Evolutionary conservation across 1,284 basidiomycete species (phyloP), one percentile per base, ranked within the genome.

Genomic region (Erythrobasidium hasegawianum): DNA sequence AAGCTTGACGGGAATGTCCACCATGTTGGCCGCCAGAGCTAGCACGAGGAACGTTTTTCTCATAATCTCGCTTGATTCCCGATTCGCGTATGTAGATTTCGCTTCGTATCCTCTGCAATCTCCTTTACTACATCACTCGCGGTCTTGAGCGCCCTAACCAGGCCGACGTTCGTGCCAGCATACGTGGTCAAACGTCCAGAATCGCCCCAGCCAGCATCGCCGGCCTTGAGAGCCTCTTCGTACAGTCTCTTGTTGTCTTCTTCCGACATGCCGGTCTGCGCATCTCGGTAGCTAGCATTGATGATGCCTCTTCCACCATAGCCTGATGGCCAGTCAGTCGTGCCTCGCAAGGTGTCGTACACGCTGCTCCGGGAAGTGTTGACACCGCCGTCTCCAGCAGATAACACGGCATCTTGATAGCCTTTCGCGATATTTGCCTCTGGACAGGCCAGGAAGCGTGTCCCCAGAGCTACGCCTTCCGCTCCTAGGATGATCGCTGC

Each of bases 171-270:
- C 14, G 61, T 64, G 13, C 61, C 61, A n/a, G 61, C 61, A 29
- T 64, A 64, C 5, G 61, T 64, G 2, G 61, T 64, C 1, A 64
- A 40, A 7, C 61, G 27, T 8, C 61, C 61, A 20, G 38, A 11
- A n/a, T 29, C 43, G 14, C 61, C 61, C 61, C 61, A 64, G n/a
- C 61, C 61, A 26, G 53, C 29, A 16, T 64, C 61, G 24, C 61
- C 61, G 8, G 26, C 26, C 54, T 55, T n/a, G 38, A 64, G n/a
- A 18, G 61, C 61, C 7, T 33, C 40, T 40, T 64, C 53, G 29
- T 64, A 64, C 41, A 64, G 24, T 18, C 45, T 56, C 53, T 64
- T 64, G 53, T 64, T 64, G 24, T 64, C 54, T 49, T 56, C 52
- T 7, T 56, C n/a, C 7, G 53, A 22, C 61, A 64, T 64, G 18